Percentiles rank a stretch among this genome's conserved stretches.
These are phyloP conservation scores for Eimeria nieschulzi DNA, from an alignment of 169 alveolate species.

Conservation along the genomic window DNA sequence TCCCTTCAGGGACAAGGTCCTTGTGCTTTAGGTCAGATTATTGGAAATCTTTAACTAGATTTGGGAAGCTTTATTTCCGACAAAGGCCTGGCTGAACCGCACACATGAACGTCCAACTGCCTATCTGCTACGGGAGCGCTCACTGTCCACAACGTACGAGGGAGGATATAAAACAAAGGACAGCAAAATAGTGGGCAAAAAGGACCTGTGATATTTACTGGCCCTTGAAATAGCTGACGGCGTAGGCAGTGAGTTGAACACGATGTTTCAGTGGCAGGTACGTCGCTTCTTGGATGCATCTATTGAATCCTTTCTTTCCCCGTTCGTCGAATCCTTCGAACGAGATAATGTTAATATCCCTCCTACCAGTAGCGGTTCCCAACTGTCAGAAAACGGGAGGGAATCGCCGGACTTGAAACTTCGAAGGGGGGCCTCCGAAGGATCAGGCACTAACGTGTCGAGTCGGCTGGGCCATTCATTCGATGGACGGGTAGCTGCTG, in stretches of 20 bases:
- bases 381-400: not conserved
- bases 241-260: not conserved
- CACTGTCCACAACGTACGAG: too few relatives aligned
- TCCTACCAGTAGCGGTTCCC: not conserved
- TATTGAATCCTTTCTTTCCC: conserved; percentile 28
- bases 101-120: too few relatives aligned
- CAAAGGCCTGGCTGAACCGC: too few relatives aligned
- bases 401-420: not conserved
- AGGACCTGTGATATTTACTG: too few relatives aligned
- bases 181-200: too few relatives aligned
- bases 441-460: not conserved
- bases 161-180: too few relatives aligned
- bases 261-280: conserved; percentile 30
- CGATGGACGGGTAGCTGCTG: not conserved
- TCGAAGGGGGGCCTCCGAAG: not conserved
- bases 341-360: not conserved
- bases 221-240: too few relatives aligned
- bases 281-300: conserved; percentile 34
- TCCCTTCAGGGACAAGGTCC: too few relatives aligned
- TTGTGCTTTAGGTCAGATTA: too few relatives aligned
- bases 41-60: too few relatives aligned
- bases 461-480: not conserved
- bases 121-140: too few relatives aligned
- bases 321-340: conserved; percentile 45
- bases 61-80: too few relatives aligned